Conservation (phyloP, 2,329 filamentous ascomycete genomes). For the Diaporthe humulicola region DNA sequence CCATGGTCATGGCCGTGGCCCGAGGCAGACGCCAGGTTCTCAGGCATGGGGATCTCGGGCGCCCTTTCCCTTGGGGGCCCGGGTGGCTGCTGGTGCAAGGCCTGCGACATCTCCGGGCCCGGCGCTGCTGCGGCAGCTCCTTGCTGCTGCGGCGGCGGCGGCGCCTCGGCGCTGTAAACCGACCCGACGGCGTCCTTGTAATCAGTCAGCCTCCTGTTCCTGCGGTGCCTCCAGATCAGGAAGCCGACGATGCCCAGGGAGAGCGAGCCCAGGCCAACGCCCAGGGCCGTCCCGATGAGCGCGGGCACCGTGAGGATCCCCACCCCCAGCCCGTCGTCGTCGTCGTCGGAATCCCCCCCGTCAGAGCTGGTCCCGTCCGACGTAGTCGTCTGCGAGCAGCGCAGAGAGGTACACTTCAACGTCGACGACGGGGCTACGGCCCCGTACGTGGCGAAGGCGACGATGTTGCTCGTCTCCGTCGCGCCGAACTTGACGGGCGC, state of each 20-base stretch:
- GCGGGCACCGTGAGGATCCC: constrained; percentile 33
- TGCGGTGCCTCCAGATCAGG: constrained; percentile 34
- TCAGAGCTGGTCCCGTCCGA: background rate
- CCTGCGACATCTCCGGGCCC: constrained; percentile 30
- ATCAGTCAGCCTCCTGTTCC: constrained; percentile 24
- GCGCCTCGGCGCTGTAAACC: constrained; percentile 15
- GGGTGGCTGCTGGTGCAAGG: background rate
- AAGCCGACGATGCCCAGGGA: constrained; percentile 24
- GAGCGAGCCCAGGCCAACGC: constrained; percentile 28
- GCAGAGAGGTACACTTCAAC: constrained; percentile 39
- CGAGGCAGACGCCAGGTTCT: background rate
- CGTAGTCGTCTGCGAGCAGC: constrained; percentile 20
- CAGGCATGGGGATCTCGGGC: constrained; percentile 11
- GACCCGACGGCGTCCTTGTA: background rate
- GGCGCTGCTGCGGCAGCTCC: background rate
- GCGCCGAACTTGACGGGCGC: constrained; percentile 47
- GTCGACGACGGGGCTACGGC: constrained; percentile 47
- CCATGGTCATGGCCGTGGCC: background rate
- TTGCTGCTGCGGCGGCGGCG: background rate
- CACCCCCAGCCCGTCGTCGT: background rate
- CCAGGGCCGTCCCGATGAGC: constrained; percentile 32
- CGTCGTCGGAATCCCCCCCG: background rate
- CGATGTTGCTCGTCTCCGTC: constrained; percentile 42
- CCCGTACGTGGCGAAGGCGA: constrained; percentile 46
- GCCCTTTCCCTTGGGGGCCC: constrained; percentile 22